Conservation (phyloP, 805 yeast genomes). For the Groenewaldozyma salmanticensis region DNA sequence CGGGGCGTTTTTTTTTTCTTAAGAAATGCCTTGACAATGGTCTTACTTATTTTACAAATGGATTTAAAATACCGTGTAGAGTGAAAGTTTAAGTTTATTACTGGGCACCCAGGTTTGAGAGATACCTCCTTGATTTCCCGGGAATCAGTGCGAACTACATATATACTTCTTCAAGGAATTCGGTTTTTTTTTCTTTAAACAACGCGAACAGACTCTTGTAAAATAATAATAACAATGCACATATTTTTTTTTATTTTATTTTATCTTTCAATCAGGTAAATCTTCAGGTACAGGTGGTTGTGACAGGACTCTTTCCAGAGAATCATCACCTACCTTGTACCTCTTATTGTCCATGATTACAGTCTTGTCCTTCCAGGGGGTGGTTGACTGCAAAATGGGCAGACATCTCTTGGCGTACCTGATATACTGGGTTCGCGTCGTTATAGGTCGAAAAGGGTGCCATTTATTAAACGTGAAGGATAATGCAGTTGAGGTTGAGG, state of each 20-base stretch:
- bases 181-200: too few relatives aligned
- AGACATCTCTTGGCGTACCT: conserved; percentile 20
- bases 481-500: conserved; percentile 7
- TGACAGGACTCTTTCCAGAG: conserved; percentile 5
- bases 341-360: conserved; percentile 15
- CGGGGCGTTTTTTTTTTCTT: too few relatives aligned
- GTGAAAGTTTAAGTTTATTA: conserved; percentile 22
- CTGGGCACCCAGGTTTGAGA: conserved; percentile 28
- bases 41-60: not conserved
- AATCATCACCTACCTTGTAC: conserved; percentile 14
- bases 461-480: conserved; percentile 11
- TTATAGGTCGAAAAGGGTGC: conserved; percentile 10
- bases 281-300: not conserved
- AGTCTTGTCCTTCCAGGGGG: conserved; percentile 19
- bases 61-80: conserved; percentile 14
- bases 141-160: conserved; percentile 29
- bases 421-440: conserved; percentile 6
- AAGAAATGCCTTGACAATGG: too few relatives aligned
- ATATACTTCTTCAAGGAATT: too few relatives aligned
- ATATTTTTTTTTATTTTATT: not conserved
- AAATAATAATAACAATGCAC: not conserved
- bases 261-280: not conserved
- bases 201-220: not conserved
- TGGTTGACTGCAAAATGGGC: conserved; percentile 13
- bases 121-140: conserved; percentile 21